Evolutionary conservation across 805 yeast genomes (phyloP).

Genomic region (Maudiozyma turicensis): DNA sequence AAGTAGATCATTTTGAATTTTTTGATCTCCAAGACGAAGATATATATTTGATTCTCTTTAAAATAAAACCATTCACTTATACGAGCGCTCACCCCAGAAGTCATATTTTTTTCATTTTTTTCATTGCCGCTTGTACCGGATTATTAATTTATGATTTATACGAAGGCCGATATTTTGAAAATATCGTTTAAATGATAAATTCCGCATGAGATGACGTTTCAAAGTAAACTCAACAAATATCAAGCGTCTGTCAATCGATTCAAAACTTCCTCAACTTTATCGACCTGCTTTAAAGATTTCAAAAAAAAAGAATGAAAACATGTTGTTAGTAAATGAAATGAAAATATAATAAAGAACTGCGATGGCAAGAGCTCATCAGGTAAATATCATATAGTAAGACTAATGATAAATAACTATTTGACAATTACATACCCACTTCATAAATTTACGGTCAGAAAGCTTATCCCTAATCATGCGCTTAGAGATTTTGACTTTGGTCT

Average conservation of each 20-base stretch:
- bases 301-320: neutral
- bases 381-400: neutral
- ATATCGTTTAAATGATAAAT: no score
- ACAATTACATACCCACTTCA: slow-evolving; percentile 22
- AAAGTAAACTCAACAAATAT: neutral
- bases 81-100: neutral
- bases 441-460: slow-evolving; percentile 18
- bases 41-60: neutral
- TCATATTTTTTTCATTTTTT: neutral
- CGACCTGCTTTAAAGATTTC: slow-evolving; percentile 1
- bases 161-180: no score
- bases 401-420: neutral
- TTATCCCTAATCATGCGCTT: slow-evolving; percentile 14
- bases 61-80: neutral
- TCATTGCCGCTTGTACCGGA: neutral
- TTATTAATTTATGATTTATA: no score
- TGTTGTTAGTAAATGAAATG: neutral
- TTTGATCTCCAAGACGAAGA: neutral
- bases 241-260: slow-evolving; percentile 1
- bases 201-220: no score
- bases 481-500: slow-evolving; percentile 9
- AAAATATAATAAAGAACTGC: neutral
- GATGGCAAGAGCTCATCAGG: no score
- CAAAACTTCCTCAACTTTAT: slow-evolving; percentile 9
- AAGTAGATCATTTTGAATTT: neutral